A percentile compares a stretch with the other conserved stretches of the same genome.
Conservation (phyloP, 2,329 filamentous ascomycete species). For the Chrysosporium queenslandicum region DNA sequence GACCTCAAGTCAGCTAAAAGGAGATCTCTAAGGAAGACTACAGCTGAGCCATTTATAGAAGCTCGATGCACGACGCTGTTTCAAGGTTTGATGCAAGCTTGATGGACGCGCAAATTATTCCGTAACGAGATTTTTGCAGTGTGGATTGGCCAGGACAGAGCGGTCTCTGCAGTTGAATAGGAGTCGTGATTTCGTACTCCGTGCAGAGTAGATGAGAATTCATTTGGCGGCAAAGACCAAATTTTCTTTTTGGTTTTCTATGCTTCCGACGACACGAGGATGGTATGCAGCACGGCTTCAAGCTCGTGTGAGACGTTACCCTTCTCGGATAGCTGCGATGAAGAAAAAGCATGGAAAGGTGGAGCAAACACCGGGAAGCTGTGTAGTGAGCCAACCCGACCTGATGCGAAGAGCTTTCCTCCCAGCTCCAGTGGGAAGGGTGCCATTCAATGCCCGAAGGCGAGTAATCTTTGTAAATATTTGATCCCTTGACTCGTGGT, state of each 20-base stretch:
- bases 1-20: not conserved
- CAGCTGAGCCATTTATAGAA: not conserved
- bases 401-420: not conserved
- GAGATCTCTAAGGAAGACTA: not conserved
- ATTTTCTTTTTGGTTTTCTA: not conserved
- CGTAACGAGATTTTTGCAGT: too few species aligned
- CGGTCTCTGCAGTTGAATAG: too few species aligned
- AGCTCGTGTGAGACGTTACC: conserved; percentile 13
- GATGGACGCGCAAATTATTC: too few species aligned
- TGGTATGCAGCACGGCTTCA: not conserved
- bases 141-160: too few species aligned
- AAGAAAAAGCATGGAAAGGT: conserved; percentile 8
- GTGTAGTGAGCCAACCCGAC: not conserved
- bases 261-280: not conserved
- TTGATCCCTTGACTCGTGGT: too few species aligned
- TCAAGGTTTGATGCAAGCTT: too few species aligned
- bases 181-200: too few species aligned
- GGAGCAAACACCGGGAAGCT: not conserved
- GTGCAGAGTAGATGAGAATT: not conserved
- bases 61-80: too few species aligned
- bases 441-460: not conserved
- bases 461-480: too few species aligned
- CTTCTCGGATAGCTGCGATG: conserved; percentile 7
- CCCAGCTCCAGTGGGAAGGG: not conserved
- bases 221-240: not conserved